Evolutionary conservation across 140 eudicot species (phyloP).

Genomic region (Flaveria floridana): DNA sequence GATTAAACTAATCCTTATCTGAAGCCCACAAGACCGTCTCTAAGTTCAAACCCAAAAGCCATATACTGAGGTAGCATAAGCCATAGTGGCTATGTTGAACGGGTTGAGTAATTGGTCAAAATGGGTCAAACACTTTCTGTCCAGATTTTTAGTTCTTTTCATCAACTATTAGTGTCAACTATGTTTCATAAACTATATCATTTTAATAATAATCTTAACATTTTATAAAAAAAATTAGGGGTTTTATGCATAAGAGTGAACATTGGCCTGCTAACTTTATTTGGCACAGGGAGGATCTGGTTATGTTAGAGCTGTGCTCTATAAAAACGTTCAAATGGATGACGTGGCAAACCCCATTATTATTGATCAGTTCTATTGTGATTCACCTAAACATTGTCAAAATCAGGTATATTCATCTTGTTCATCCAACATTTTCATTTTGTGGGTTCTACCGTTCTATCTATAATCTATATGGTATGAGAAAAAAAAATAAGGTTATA

Average conservation of each 20-base stretch:
- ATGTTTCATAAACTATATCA: neutral
- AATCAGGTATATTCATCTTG: constrained; percentile 59
- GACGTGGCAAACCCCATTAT: constrained; percentile 87
- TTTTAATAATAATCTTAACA: neutral
- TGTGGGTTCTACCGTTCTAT: neutral
- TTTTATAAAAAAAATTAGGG: neutral
- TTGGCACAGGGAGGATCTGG: constrained; percentile 90
- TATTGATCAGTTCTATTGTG: constrained; percentile 93
- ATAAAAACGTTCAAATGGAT: constrained; percentile 69
- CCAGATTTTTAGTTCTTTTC: neutral
- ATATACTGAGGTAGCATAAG: neutral
- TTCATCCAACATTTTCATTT: constrained; percentile 4
- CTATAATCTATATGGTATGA: constrained; percentile 9
- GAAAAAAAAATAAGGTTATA: constrained; percentile 7
- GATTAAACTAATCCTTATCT: no score
- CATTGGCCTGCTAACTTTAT: constrained; percentile 21
- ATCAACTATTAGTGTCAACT: neutral
- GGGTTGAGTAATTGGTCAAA: neutral
- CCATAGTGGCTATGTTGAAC: neutral
- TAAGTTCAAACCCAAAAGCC: neutral
- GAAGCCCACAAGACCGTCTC: neutral
- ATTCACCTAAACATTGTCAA: constrained; percentile 76
- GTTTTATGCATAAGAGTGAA: neutral
- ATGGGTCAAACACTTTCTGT: neutral
- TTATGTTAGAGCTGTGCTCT: constrained; percentile 68